Conservation (phyloP, 805 yeast genomes). For the Pichia gijzeniarum region DNA sequence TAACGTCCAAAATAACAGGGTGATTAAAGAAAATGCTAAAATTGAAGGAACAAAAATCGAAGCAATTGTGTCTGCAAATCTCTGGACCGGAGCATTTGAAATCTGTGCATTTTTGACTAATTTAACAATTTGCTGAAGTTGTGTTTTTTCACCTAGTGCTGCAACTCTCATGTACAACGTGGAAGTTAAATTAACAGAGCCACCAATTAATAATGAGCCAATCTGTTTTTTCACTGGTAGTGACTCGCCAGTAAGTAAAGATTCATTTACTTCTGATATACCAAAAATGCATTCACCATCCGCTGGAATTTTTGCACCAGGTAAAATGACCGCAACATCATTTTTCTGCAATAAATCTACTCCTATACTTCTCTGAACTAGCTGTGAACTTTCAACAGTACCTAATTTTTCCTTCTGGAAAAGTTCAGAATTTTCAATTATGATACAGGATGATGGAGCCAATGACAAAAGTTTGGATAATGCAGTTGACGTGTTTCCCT, state of each 20-base stretch:
- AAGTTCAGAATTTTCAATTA: conserved; percentile 40
- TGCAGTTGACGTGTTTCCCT: conserved; percentile 89
- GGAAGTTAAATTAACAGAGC: conserved; percentile 81
- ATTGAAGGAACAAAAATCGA: conserved; percentile 80
- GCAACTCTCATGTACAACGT: conserved; percentile 62
- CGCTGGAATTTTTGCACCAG: conserved; percentile 87
- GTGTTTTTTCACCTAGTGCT: conserved; percentile 76
- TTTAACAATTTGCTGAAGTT: conserved; percentile 77
- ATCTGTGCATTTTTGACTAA: conserved; percentile 88
- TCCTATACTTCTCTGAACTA: conserved; percentile 45
- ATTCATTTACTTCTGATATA: conserved; percentile 79
- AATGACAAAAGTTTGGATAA: conserved; percentile 72
- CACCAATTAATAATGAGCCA: conserved; percentile 75
- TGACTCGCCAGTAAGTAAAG: conserved; percentile 89
- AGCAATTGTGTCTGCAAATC: conserved; percentile 80
- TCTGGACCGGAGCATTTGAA: conserved; percentile 83
- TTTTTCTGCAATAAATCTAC: conserved; percentile 70
- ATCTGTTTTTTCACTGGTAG: conserved; percentile 56
- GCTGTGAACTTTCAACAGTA: conserved; percentile 13
- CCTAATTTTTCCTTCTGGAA: conserved; percentile 4
- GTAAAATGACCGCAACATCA: conserved; percentile 72
- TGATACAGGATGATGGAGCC: conserved; percentile 70
- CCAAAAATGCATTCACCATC: conserved; percentile 83
- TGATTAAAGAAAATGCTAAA: conserved; percentile 50
- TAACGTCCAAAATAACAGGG: conserved; percentile 60